Percentiles rank a stretch among this genome's conserved stretches.
phyloP scores from a whole-genome alignment of 768 basidiomycete genomes.

The Xerocomellus dryophilus region DNA sequence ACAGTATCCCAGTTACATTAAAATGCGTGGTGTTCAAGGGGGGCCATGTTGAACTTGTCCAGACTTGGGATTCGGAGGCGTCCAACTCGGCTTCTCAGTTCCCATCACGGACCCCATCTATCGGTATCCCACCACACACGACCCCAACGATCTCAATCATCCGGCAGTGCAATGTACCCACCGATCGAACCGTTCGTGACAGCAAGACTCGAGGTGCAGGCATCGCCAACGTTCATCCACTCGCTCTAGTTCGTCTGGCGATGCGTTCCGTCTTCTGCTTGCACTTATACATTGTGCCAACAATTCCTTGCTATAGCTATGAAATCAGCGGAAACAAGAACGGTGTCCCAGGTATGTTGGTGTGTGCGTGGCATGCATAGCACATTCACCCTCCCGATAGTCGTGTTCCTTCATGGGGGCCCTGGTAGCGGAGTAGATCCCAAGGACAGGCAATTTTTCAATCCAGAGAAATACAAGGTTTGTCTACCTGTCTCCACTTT shows the following conservation, averaged over 20 bases:
- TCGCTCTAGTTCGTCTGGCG: conserved; percentile 61
- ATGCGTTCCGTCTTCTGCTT: background rate
- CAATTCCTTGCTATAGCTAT: conserved; percentile 48
- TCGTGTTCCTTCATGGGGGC: conserved; percentile 82
- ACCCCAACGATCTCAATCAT: conserved; percentile 2
- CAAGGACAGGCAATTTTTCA: conserved; percentile 75
- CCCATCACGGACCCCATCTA: conserved; percentile 14
- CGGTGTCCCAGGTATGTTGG: conserved; percentile 62
- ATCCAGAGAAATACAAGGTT: conserved; percentile 83
- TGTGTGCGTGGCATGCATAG: background rate
- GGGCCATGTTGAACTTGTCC: conserved; percentile 1
- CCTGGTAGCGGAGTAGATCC: conserved; percentile 75
- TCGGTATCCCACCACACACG: conserved; percentile 14
- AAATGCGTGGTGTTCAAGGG: too few species aligned
- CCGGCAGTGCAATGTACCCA: conserved; percentile 55
- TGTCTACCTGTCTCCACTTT: background rate
- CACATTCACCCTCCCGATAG: conserved; percentile 33
- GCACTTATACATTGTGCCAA: background rate
- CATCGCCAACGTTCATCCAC: conserved; percentile 47
- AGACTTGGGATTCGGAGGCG: conserved; percentile 8
- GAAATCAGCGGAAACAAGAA: conserved; percentile 77
- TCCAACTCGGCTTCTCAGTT: background rate
- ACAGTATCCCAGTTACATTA: too few species aligned
- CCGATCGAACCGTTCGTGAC: conserved; percentile 61
- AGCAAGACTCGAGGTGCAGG: conserved; percentile 67